Conservation (phyloP, 2,329 filamentous ascomycete species). For the Talaromyces piceae region DNA sequence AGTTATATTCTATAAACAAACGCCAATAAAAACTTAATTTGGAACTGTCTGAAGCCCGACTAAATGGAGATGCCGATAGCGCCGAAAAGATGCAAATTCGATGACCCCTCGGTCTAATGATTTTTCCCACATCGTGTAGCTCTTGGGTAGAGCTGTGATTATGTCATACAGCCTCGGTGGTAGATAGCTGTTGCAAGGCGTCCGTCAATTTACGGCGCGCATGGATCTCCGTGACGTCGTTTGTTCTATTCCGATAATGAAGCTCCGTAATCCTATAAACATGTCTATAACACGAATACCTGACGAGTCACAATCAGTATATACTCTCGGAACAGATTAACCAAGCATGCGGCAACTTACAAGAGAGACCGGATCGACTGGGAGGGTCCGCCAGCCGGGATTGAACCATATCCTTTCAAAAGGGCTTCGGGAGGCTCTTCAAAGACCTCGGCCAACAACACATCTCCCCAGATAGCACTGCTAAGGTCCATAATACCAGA, state of each 20-base stretch:
- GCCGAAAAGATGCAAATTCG: background rate
- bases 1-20: background rate
- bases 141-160: background rate
- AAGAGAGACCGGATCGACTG: conserved; percentile 27
- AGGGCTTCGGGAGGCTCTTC: conserved; percentile 28
- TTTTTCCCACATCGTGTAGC: background rate
- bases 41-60: background rate
- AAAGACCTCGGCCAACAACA: conserved; percentile 47
- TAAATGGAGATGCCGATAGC: no score
- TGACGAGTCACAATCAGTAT: conserved; percentile 13
- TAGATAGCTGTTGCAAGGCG: conserved; percentile 23
- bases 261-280: conserved; percentile 30
- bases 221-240: conserved; percentile 29
- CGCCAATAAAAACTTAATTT: background rate
- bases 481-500: conserved; percentile 48
- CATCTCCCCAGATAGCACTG: conserved; percentile 50
- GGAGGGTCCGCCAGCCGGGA: conserved; percentile 16
- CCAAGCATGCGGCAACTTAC: conserved; percentile 19
- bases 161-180: conserved; percentile 11
- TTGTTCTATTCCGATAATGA: conserved; percentile 29
- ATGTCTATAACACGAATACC: conserved; percentile 34
- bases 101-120: no score
- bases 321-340: background rate
- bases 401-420: conserved; percentile 29
- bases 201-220: conserved; percentile 29